Conservation (phyloP, 148 eudicot genomes). For the Chenopodium formosanum region DNA sequence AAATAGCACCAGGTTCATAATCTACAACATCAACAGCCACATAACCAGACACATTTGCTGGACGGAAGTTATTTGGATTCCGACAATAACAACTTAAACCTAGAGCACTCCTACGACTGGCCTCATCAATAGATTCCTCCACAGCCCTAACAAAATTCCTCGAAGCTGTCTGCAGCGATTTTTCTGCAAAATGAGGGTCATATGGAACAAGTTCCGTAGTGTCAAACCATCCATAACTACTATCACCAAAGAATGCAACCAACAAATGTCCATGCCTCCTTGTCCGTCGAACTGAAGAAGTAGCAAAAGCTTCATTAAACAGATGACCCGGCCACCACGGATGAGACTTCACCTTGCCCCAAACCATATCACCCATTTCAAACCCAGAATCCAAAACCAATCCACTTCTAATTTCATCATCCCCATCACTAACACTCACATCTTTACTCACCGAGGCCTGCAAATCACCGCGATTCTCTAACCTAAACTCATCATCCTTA, state of each 20-base stretch:
- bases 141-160: slow-evolving; percentile 68
- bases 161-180: slow-evolving; percentile 57
- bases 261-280: slow-evolving; percentile 70
- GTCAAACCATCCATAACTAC: slow-evolving; percentile 97
- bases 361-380: slow-evolving; percentile 88
- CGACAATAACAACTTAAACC: slow-evolving; percentile 82
- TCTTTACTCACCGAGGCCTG: slow-evolving; percentile 27
- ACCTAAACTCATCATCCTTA: slow-evolving; percentile 14
- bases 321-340: slow-evolving; percentile 99
- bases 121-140: slow-evolving; percentile 84
- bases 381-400: slow-evolving; percentile 39
- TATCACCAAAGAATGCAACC: slow-evolving; percentile 94
- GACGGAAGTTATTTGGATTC: slow-evolving; percentile 59
- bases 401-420: slow-evolving; percentile 20
- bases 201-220: slow-evolving; percentile 67
- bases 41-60: slow-evolving; percentile 46
- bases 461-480: slow-evolving; percentile 9
- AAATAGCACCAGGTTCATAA: slow-evolving; percentile 58
- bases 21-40: slow-evolving; percentile 67
- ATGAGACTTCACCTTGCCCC: slow-evolving; percentile 98
- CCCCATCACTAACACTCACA: slow-evolving; percentile 26
- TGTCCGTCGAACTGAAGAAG: slow-evolving; percentile 56
- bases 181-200: slow-evolving; percentile 60
- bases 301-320: slow-evolving; percentile 64
- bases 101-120: slow-evolving; percentile 58